Evolutionary conservation across 306 rosid species (phyloP).

Genomic region (Rosa rugosa): DNA sequence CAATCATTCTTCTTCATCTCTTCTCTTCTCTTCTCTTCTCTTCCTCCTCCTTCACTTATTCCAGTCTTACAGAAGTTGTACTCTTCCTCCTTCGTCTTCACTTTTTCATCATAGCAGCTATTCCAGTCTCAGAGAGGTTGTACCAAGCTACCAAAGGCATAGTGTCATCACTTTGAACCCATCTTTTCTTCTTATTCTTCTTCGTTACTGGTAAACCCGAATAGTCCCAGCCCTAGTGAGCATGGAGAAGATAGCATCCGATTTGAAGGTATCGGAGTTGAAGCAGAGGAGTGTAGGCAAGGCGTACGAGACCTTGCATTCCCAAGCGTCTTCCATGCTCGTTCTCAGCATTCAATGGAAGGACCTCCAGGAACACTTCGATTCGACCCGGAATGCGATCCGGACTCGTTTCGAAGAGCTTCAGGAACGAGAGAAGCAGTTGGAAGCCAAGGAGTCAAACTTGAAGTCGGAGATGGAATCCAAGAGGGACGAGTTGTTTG

Average conservation of each 20-base stretch:
- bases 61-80: too few species aligned
- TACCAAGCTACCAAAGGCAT: too few species aligned
- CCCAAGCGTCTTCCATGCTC: constrained; percentile 36
- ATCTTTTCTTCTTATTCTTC: too few species aligned
- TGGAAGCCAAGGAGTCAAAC: constrained; percentile 9
- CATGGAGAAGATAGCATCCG: constrained; percentile 35
- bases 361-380: constrained; percentile 51
- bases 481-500: constrained; percentile 17
- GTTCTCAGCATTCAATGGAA: constrained; percentile 41
- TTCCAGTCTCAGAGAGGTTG: too few species aligned
- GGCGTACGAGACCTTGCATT: constrained; percentile 29
- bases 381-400: constrained; percentile 25
- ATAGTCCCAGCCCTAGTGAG: too few species aligned
- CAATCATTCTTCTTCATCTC: too few species aligned
- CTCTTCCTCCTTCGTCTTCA: too few species aligned
- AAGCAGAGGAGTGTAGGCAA: constrained; percentile 34
- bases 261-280: constrained; percentile 29
- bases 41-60: too few species aligned
- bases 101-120: too few species aligned
- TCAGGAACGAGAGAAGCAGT: neutral
- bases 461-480: constrained; percentile 1
- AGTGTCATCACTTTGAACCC: too few species aligned
- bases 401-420: neutral
- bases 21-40: too few species aligned
- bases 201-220: too few species aligned